Conservation (phyloP, 169 alveolate genomes). For the Hepatocystis sp. region DNA sequence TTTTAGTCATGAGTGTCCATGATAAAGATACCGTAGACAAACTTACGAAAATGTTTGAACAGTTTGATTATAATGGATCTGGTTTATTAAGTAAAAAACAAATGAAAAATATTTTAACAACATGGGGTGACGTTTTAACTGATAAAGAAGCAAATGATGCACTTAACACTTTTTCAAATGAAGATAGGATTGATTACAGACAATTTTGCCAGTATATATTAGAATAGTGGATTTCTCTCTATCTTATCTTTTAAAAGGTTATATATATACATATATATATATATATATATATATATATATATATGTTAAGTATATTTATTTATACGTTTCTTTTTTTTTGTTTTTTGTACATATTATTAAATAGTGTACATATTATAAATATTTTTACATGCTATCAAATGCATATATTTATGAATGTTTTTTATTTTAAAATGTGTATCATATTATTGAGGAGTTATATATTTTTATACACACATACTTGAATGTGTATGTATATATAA, state of each 20-base stretch:
- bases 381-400: too few relatives aligned
- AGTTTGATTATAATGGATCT: constrained; percentile 77
- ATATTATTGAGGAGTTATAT: too few relatives aligned
- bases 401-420: too few relatives aligned
- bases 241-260: neutral
- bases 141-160: constrained; percentile 77
- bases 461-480: too few relatives aligned
- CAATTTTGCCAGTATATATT: constrained; percentile 52
- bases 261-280: neutral
- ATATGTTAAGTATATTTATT: too few relatives aligned
- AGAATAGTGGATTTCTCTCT: constrained; percentile 1
- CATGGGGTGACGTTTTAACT: constrained; percentile 84
- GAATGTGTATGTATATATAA: too few relatives aligned
- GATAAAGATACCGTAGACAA: constrained; percentile 81
- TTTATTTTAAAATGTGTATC: too few relatives aligned
- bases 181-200: constrained; percentile 40
- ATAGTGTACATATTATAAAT: too few relatives aligned
- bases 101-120: constrained; percentile 79
- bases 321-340: too few relatives aligned
- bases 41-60: constrained; percentile 77
- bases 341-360: too few relatives aligned
- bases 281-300: neutral
- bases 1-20: constrained; percentile 77
- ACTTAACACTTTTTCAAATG: constrained; percentile 53
- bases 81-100: constrained; percentile 79